These are phyloP conservation scores for Scenedesmus sp. DNA, from an alignment of 163 green algal genomes.

Conservation along the genomic window DNA sequence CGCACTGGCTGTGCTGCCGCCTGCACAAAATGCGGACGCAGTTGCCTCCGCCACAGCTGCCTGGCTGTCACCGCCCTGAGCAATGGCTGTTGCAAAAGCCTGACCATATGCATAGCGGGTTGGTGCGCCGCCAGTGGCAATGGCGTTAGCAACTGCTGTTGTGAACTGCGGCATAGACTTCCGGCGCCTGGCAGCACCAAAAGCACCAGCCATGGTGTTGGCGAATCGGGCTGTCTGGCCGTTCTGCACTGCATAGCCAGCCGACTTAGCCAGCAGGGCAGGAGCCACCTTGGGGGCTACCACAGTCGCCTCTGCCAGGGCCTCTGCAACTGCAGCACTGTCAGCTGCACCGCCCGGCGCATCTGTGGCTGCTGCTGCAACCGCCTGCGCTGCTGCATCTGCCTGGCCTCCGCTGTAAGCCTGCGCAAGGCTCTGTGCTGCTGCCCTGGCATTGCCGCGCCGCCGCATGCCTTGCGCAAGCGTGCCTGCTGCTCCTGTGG, in stretches of 20 bases:
- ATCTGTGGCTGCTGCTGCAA: slow-evolving; percentile 29
- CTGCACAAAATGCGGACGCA: slow-evolving; percentile 31
- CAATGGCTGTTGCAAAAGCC: slow-evolving; percentile 47
- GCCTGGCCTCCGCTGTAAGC: slow-evolving; percentile 36
- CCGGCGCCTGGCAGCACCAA: not conserved
- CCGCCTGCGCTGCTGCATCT: slow-evolving; percentile 32
- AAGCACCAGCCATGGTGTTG: slow-evolving; percentile 33
- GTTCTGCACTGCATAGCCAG: slow-evolving; percentile 13
- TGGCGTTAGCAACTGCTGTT: slow-evolving; percentile 23
- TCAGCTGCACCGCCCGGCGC: not conserved
- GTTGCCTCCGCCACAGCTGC: slow-evolving; percentile 53
- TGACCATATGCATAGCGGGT: slow-evolving; percentile 28
- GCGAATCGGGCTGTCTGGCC: slow-evolving; percentile 29
- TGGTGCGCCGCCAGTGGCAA: slow-evolving; percentile 16
- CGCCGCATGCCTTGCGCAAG: slow-evolving; percentile 22
- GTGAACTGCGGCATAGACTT: slow-evolving; percentile 16
- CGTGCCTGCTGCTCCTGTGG: not conserved
- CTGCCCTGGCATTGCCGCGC: slow-evolving; percentile 18
- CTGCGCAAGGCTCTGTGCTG: slow-evolving; percentile 39
- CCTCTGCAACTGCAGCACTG: not conserved
- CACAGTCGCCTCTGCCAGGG: slow-evolving; percentile 10
- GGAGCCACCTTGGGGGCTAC: slow-evolving; percentile 19
- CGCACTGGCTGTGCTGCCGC: slow-evolving; percentile 18
- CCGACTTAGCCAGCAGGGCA: slow-evolving; percentile 34
- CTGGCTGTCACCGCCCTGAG: slow-evolving; percentile 39